A percentile compares a stretch with the other conserved stretches of the same genome.
phyloP scores from a whole-genome alignment of 2,329 filamentous ascomycete species.

The Atkinsonella texensis region DNA sequence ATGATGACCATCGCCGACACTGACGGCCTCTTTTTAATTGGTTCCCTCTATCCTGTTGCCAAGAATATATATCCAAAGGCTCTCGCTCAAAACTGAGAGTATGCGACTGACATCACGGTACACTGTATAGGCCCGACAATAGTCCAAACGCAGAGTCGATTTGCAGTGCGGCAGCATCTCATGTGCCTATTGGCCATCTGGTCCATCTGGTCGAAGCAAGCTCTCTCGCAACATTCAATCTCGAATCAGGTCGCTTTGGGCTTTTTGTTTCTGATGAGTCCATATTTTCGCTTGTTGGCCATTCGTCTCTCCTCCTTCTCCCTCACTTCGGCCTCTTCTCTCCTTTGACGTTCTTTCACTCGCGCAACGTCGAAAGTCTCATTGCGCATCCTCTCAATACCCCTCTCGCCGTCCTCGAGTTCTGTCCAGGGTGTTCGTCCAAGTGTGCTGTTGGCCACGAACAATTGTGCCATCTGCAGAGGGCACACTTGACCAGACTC shows the following conservation, averaged over 20 bases:
- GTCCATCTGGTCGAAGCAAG: background rate
- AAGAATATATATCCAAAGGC: too few relatives aligned
- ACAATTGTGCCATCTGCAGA: conserved; percentile 11
- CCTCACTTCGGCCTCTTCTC: conserved; percentile 8
- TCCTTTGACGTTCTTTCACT: conserved; percentile 8
- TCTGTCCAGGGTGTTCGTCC: conserved; percentile 7
- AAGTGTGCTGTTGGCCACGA: conserved; percentile 10
- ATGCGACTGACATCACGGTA: too few relatives aligned
- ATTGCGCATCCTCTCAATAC: conserved; percentile 11
- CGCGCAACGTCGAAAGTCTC: conserved; percentile 9
- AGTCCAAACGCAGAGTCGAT: too few relatives aligned
- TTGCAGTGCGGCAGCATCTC: too few relatives aligned
- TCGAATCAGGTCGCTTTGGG: background rate
- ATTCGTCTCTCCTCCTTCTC: conserved; percentile 11
- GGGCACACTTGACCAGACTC: conserved; percentile 9
- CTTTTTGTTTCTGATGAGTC: conserved; percentile 10
- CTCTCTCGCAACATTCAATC: background rate
- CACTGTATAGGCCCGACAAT: too few relatives aligned
- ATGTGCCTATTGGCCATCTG: too few relatives aligned
- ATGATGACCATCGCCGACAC: background rate
- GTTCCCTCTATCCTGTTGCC: too few relatives aligned
- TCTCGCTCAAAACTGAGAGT: too few relatives aligned
- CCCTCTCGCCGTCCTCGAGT: conserved; percentile 10
- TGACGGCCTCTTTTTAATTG: too few relatives aligned
- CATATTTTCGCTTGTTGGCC: conserved; percentile 14